Percentiles rank a stretch among this genome's conserved stretches.
Conservation (phyloP, 441 rosid species). For the Aleurites moluccanus region DNA sequence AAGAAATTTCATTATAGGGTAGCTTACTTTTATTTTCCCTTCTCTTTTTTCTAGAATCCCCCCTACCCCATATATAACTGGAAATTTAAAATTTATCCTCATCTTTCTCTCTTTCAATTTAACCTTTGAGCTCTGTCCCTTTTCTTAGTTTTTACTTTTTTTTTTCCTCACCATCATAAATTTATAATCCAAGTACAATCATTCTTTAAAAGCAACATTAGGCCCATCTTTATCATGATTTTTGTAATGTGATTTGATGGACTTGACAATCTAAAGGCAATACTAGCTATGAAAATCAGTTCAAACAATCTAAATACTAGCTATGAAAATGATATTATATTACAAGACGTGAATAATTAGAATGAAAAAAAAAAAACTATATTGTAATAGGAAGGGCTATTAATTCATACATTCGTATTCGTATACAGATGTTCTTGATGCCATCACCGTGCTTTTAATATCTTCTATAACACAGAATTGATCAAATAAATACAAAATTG, state of each 20-base stretch:
- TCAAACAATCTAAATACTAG: no score
- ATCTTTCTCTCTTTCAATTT: neutral
- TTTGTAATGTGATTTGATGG: constrained; percentile 2
- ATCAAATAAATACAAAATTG: neutral
- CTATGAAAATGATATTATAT: neutral
- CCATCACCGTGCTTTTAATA: constrained; percentile 13
- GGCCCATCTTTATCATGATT: no score
- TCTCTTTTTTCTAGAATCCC: no score
- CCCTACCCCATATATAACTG: no score
- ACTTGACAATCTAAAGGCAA: neutral
- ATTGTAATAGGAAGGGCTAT: neutral
- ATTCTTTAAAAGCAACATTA: constrained; percentile 14
- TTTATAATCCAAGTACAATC: no score
- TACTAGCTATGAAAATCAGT: neutral
- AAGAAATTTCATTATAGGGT: neutral
- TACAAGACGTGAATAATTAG: neutral
- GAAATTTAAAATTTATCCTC: no score
- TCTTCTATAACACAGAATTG: constrained; percentile 3
- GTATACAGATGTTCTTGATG: constrained; percentile 3
- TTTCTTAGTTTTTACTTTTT: no score
- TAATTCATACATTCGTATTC: constrained; percentile 4
- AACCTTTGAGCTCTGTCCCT: neutral
- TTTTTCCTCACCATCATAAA: no score
- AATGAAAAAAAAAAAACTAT: no score
- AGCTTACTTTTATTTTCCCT: neutral